These are phyloP conservation scores for Aspergillus ustus DNA, from an alignment of 2,329 filamentous ascomycete genomes.

Conservation along the genomic window DNA sequence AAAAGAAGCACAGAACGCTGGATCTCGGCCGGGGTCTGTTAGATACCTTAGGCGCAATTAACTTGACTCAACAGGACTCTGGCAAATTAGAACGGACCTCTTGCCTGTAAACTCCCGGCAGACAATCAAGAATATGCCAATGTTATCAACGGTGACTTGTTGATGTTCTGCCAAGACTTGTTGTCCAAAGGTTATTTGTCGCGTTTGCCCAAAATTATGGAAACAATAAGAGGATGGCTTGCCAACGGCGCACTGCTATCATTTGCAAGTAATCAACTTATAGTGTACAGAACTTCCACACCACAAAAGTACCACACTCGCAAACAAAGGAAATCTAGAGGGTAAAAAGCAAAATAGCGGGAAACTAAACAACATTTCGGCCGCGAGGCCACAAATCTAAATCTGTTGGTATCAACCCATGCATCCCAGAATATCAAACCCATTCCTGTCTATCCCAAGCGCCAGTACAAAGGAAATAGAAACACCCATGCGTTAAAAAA, in stretches of 20 bases:
- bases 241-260: conserved; percentile 18
- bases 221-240: conserved; percentile 8
- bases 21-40: conserved; percentile 26
- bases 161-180: conserved; percentile 15
- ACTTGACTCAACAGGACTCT: conserved; percentile 12
- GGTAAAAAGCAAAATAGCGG: conserved; percentile 26
- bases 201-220: conserved; percentile 8
- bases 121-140: conserved; percentile 22
- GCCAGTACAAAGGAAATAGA: conserved; percentile 32
- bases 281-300: conserved; percentile 23
- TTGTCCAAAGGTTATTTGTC: conserved; percentile 15
- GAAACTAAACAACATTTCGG: conserved; percentile 31
- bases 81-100: conserved; percentile 23
- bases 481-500: conserved; percentile 20
- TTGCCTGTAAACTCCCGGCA: conserved; percentile 21
- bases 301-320: conserved; percentile 27
- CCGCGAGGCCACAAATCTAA: conserved; percentile 46
- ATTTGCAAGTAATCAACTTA: conserved; percentile 21
- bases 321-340: conserved; percentile 20
- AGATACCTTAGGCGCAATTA: conserved; percentile 24
- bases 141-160: conserved; percentile 17
- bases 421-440: conserved; percentile 37
- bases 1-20: conserved; percentile 24
- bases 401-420: conserved; percentile 46
- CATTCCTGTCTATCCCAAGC: conserved; percentile 46